Conservation (phyloP, 495 filamentous ascomycete genomes). For the Monascus purpureus region DNA sequence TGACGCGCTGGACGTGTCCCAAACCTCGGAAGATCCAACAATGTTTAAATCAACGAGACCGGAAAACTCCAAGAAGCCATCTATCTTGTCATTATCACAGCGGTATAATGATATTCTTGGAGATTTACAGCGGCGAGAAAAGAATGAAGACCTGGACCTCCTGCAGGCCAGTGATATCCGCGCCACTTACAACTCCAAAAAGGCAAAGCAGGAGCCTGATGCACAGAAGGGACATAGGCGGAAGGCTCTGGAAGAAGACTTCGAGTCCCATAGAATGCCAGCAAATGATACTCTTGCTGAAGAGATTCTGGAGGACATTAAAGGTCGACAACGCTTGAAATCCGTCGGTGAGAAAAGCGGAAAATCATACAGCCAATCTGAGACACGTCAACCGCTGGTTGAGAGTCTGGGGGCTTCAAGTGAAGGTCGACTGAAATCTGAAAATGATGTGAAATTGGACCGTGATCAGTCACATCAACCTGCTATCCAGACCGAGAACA, state of each 20-base stretch:
- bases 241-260: constrained; percentile 18
- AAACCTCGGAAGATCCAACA: background rate
- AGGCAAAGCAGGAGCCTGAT: constrained; percentile 12
- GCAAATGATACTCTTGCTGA: constrained; percentile 7
- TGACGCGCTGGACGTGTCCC: background rate
- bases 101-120: constrained; percentile 2
- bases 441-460: no score
- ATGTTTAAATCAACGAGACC: background rate
- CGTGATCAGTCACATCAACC: no score
- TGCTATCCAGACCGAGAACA: no score
- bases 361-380: no score
- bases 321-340: background rate
- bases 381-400: no score
- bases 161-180: constrained; percentile 37
- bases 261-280: constrained; percentile 8
- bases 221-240: constrained; percentile 11
- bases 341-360: no score
- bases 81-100: no score
- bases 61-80: no score
- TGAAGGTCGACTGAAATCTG: no score
- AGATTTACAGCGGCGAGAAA: constrained; percentile 3
- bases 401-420: no score
- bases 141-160: constrained; percentile 26
- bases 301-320: background rate
- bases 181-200: constrained; percentile 21